Evolutionary conservation across 2,329 filamentous ascomycete genomes (phyloP), one percentile per base, ranked within the genome.

Genomic region (Cordyceps javanica): DNA sequence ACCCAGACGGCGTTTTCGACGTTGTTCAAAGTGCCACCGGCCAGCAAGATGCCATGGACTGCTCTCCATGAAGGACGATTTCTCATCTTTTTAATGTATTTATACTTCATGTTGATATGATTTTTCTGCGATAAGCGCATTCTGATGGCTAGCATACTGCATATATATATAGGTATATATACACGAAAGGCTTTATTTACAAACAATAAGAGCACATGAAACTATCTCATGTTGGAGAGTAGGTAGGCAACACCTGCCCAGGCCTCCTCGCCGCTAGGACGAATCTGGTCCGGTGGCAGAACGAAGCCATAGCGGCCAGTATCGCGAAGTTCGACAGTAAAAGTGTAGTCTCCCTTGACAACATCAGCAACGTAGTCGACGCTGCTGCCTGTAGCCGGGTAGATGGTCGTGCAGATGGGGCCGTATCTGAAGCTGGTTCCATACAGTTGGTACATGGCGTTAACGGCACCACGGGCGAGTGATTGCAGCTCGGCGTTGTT

Each of bases 331-430:
- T 77, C 75, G 9, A 69, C 64, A 1, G 72, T 72, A 62, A 75
- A 77, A 25, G 67, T 67, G 48, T 75, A 69, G 57, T 75, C 73
- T 2, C 77, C 72, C 38, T 69, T 67, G 50, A 72, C 68, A 4
- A 77, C 70, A 48, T 77, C 77, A 21, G 66, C 66, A 46, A 72
- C 71, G 58, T 76, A 80, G 65, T 81, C 78, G 23, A 76, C 73
- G 46, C 72, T 75, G 55, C 66, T 72, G 23, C 76, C 77, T 0
- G 73, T 71, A 0, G 82, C 80, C 61, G 80, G 75, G 69, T 87
- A 87, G 62, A 87, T 83, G 30, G 82, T 86, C 42, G 70, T 70
- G 69, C 85, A 87, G 60, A 83, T 80, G 2, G 82, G 78, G 0
- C 80, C 79, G 46, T 77, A 73, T 14, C 66, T 53, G 63, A 75